A percentile compares a stretch with the other conserved stretches of the same genome.
Evolutionary conservation across 2,329 filamentous ascomycete species (phyloP).

Genomic region (Ophiostoma sp.): DNA sequence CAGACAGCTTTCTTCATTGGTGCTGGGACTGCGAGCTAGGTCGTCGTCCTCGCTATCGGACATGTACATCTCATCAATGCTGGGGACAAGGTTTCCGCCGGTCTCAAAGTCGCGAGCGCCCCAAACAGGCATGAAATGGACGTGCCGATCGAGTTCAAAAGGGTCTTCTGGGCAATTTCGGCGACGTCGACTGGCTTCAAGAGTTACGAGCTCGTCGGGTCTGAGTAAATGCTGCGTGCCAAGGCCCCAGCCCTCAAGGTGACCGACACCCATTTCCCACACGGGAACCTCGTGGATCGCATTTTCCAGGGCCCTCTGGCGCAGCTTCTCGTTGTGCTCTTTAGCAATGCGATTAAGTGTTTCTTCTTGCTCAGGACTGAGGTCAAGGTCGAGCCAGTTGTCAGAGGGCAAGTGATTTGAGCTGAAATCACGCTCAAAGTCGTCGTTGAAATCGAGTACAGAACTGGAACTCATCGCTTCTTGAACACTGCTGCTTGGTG

Average conservation of each 20-base stretch:
- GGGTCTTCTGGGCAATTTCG: constrained; percentile 35
- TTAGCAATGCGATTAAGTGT: background rate
- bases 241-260: constrained; percentile 53
- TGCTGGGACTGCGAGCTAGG: too few relatives aligned
- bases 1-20: too few relatives aligned
- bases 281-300: constrained; percentile 48
- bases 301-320: constrained; percentile 11
- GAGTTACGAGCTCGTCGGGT: constrained; percentile 54
- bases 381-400: background rate
- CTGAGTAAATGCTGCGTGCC: constrained; percentile 44
- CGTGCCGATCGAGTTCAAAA: constrained; percentile 43
- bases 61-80: constrained; percentile 43
- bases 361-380: background rate
- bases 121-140: constrained; percentile 55
- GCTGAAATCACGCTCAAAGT: background rate
- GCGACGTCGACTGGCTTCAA: constrained; percentile 48
- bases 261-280: constrained; percentile 46
- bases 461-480: too few relatives aligned
- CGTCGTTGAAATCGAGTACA: background rate
- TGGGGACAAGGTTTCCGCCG: constrained; percentile 38
- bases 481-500: too few relatives aligned
- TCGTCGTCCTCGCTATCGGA: constrained; percentile 37
- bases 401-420: too few relatives aligned
- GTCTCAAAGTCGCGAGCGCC: constrained; percentile 54
- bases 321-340: background rate